phyloP scores from a whole-genome alignment of 305 asterid genomes.

The Fraxinus latifolia region DNA sequence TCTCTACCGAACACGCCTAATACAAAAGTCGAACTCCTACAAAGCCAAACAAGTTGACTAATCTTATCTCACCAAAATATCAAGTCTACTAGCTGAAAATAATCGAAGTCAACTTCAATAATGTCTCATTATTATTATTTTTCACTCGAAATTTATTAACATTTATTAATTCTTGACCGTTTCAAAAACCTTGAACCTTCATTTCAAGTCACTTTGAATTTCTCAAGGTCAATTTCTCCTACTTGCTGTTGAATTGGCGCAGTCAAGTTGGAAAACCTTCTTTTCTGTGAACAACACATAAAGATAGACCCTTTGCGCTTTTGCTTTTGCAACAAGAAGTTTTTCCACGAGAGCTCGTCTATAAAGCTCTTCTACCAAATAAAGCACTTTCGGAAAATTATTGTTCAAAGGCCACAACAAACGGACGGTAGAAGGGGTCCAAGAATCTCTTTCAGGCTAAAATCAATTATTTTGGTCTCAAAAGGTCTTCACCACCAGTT shows the following conservation, averaged over 20 bases:
- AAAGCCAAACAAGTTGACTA: not conserved
- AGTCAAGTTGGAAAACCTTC: constrained; percentile 17
- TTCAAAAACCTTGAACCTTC: not conserved
- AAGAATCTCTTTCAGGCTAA: not conserved
- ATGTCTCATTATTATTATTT: not conserved
- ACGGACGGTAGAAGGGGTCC: not conserved
- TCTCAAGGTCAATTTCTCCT: constrained; percentile 16
- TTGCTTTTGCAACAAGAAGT: not conserved
- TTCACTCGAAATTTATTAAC: not conserved
- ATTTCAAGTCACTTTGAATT: constrained; percentile 20
- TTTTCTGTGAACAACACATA: constrained; percentile 25
- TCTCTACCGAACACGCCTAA: not conserved
- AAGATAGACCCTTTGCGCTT: not conserved
- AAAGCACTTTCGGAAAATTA: too few relatives aligned
- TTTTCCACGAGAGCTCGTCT: not conserved
- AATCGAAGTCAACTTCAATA: not conserved
- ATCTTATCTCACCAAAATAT: not conserved
- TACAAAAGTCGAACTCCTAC: not conserved
- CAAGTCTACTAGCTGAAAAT: not conserved
- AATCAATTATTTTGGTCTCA: not conserved
- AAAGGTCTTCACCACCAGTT: not conserved
- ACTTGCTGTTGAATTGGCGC: not conserved
- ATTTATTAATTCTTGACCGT: not conserved
- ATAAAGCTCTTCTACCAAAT: not conserved
- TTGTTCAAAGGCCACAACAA: not conserved